These are phyloP conservation scores for Halophytophthora batemanensis DNA, from an alignment of 352 stramenopile genomes.

Conservation along the genomic window DNA sequence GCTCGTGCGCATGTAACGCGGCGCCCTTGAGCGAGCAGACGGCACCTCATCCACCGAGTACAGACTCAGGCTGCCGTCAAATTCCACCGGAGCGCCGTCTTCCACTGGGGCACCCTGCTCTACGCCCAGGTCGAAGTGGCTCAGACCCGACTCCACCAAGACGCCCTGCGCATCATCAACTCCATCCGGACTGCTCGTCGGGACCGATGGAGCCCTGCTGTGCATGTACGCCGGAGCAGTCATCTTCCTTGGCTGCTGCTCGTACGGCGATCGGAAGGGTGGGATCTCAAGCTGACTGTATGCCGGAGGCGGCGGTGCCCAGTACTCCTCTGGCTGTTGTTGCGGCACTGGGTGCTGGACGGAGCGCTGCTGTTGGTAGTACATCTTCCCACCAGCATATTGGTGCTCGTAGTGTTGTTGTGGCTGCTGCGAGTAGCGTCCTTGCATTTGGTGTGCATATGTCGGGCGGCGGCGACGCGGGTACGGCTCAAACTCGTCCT, in stretches of 20 bases:
- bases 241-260: slow-evolving; percentile 15
- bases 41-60: slow-evolving; percentile 17
- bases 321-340: slow-evolving; percentile 23
- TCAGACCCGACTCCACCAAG: slow-evolving; percentile 23
- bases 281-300: slow-evolving; percentile 4
- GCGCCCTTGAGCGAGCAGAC: slow-evolving; percentile 17
- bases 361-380: slow-evolving; percentile 10
- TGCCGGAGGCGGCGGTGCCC: slow-evolving; percentile 8
- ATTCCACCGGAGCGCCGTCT: no score
- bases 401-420: no score
- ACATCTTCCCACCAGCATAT: no score
- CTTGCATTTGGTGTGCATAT: slow-evolving; percentile 27
- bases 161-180: slow-evolving; percentile 12
- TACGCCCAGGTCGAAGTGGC: slow-evolving; percentile 35
- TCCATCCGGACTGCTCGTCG: slow-evolving; percentile 29
- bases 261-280: slow-evolving; percentile 25
- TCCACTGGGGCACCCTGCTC: slow-evolving; percentile 19
- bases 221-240: no score
- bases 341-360: slow-evolving; percentile 1
- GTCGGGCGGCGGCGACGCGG: slow-evolving; percentile 17
- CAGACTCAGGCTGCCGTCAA: slow-evolving; percentile 24
- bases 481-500: slow-evolving; percentile 37
- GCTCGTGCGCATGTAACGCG: slow-evolving; percentile 28
- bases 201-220: slow-evolving; percentile 23
- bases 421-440: slow-evolving; percentile 21